A percentile compares a stretch with the other conserved stretches of the same genome.
Conservation (phyloP, 768 basidiomycete species). For the Leccinellum rugosiceps region DNA sequence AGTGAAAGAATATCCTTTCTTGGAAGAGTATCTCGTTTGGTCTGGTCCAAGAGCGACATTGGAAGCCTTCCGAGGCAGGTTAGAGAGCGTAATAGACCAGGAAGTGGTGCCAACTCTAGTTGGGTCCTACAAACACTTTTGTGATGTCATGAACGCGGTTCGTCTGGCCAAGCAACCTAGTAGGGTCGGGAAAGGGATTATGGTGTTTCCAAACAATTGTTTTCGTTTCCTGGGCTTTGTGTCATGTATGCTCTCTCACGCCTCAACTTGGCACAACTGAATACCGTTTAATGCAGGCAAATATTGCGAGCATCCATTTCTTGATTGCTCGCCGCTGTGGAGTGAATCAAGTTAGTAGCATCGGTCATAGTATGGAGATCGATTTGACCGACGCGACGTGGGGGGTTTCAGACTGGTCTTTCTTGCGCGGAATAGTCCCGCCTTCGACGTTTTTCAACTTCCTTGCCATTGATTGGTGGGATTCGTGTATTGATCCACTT, state of each 20-base stretch:
- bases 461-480: conserved; percentile 15
- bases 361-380: neutral
- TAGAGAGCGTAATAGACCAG: conserved; percentile 2
- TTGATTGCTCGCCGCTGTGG: conserved; percentile 1
- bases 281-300: neutral
- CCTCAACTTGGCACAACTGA: neutral
- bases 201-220: neutral
- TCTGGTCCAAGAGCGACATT: conserved; percentile 7
- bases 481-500: neutral
- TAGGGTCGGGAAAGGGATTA: neutral
- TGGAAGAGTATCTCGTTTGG: conserved; percentile 15
- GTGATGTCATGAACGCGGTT: neutral
- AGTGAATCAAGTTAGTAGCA: conserved; percentile 11
- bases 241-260: conserved; percentile 6
- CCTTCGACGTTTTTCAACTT: conserved; percentile 11
- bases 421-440: conserved; percentile 11
- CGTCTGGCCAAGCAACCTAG: neutral
- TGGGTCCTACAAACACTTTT: conserved; percentile 11
- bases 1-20: neutral
- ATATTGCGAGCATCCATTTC: neutral
- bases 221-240: neutral
- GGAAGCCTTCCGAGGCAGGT: conserved; percentile 10
- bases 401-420: conserved; percentile 9
- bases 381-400: neutral
- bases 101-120: conserved; percentile 7